A percentile compares a stretch with the other conserved stretches of the same genome.
Conservation (phyloP, 2,329 filamentous ascomycete species). For the Talaromyces sp. region DNA sequence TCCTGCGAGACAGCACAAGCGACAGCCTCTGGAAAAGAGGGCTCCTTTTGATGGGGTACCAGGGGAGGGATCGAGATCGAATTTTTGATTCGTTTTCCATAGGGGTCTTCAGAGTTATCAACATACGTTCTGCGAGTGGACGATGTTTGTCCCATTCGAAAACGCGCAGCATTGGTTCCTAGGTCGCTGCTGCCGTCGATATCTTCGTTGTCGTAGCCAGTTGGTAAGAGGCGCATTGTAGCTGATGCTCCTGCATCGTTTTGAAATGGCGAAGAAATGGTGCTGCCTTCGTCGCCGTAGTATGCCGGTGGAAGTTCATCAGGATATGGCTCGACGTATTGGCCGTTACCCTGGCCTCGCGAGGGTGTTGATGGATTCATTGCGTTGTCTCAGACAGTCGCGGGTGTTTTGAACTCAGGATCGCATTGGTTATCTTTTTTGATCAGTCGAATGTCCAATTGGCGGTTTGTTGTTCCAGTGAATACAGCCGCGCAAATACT, state of each 20-base stretch:
- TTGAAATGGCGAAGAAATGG: conserved; percentile 31
- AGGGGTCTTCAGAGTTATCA: conserved; percentile 6
- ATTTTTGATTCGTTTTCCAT: background rate
- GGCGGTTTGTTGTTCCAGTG: background rate
- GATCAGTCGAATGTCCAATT: background rate
- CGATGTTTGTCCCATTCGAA: conserved; percentile 28
- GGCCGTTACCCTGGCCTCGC: conserved; percentile 24
- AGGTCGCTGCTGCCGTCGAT: conserved; percentile 28
- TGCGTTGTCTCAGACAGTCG: conserved; percentile 16
- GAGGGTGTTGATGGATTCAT: conserved; percentile 23
- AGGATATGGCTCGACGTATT: conserved; percentile 28
- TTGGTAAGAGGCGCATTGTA: conserved; percentile 47
- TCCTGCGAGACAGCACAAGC: conserved; percentile 17
- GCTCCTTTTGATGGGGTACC: conserved; percentile 17
- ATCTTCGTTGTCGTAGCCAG: conserved; percentile 35
- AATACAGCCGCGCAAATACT: background rate
- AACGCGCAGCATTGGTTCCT: conserved; percentile 26
- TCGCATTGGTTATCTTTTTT: background rate
- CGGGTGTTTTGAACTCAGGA: background rate
- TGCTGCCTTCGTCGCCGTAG: conserved; percentile 26
- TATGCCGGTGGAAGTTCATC: conserved; percentile 45
- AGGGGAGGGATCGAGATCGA: conserved; percentile 19
- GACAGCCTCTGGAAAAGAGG: conserved; percentile 15
- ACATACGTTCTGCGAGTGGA: conserved; percentile 39
- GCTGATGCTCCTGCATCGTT: conserved; percentile 25